phyloP scores from a whole-genome alignment of 441 rosid genomes.

The Populus hybrid region DNA sequence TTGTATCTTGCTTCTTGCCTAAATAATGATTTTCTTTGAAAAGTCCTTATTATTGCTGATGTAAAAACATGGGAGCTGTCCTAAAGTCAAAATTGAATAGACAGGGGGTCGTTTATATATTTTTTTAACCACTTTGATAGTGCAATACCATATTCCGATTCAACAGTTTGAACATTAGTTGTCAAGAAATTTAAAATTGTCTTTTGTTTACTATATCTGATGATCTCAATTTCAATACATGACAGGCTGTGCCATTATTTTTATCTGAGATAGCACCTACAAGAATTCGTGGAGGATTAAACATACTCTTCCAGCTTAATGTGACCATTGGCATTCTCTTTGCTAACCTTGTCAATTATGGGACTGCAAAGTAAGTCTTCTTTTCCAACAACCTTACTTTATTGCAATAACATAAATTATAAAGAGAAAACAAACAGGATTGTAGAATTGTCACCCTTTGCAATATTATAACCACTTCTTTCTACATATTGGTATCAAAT shows the following conservation, averaged over 20 bases:
- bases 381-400: not conserved
- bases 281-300: conserved; percentile 82
- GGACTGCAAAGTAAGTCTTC: conserved; percentile 68
- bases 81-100: not conserved
- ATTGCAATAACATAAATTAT: not conserved
- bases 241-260: conserved; percentile 85
- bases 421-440: no score
- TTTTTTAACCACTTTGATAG: not conserved
- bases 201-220: not conserved
- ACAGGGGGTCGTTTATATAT: not conserved
- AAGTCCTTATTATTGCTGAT: conserved; percentile 12
- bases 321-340: conserved; percentile 91
- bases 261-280: conserved; percentile 94
- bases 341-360: conserved; percentile 82
- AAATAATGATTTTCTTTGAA: conserved; percentile 15
- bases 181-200: not conserved
- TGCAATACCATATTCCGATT: not conserved
- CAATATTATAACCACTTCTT: not conserved
- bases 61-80: not conserved
- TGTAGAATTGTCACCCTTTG: not conserved
- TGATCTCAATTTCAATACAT: not conserved
- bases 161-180: not conserved
- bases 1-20: conserved; percentile 15
- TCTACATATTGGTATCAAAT: not conserved
- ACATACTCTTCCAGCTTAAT: conserved; percentile 86